Evolutionary conservation across 73 alveolate genomes (phyloP).

Genomic region (Paramecium caudatum): DNA sequence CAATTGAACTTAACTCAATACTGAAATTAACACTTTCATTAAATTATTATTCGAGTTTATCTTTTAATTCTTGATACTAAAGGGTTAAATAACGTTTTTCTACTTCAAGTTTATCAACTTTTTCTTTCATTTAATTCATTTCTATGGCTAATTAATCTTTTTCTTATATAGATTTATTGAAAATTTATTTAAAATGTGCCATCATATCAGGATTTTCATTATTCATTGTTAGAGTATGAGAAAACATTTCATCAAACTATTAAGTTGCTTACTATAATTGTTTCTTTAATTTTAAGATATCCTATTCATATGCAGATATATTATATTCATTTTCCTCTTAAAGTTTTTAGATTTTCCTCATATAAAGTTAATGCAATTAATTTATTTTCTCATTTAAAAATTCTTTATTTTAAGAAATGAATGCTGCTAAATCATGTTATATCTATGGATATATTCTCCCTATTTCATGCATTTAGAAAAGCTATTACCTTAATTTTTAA

Average conservation of each 20-base stretch:
- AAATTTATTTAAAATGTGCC: neutral
- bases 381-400: neutral
- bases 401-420: neutral
- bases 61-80: neutral
- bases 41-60: neutral
- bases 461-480: neutral
- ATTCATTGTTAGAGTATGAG: neutral
- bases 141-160: neutral
- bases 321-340: neutral
- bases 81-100: neutral
- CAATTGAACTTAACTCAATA: slow-evolving; percentile 32
- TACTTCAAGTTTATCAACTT: neutral
- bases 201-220: slow-evolving; percentile 48
- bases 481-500: neutral
- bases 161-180: neutral
- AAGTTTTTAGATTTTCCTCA: neutral
- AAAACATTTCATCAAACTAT: slow-evolving; percentile 45
- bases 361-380: neutral
- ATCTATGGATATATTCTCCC: neutral
- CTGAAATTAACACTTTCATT: slow-evolving; percentile 9
- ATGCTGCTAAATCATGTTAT: neutral
- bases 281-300: neutral
- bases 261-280: neutral
- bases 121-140: neutral
- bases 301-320: neutral